A percentile compares a stretch with the other conserved stretches of the same genome.
Conservation (phyloP, 2,329 filamentous ascomycete genomes). For the Fusarium sp. region DNA sequence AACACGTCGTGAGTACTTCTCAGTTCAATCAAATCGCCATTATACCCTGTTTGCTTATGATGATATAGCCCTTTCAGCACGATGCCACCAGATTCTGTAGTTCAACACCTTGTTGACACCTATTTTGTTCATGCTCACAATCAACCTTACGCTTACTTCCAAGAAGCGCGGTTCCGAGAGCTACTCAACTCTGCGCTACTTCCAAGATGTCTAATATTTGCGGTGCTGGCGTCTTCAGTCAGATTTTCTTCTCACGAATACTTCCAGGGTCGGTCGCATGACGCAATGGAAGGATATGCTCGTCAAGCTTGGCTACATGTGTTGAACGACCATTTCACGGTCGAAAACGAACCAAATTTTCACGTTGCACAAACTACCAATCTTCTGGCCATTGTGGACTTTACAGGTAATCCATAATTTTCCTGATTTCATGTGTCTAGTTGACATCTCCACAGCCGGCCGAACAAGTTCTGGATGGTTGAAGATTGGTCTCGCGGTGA, state of each 20-base stretch:
- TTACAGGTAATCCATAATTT: background rate
- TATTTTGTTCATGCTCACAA: background rate
- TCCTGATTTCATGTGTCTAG: no score
- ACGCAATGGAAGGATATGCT: background rate
- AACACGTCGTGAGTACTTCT: background rate
- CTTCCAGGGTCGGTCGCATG: background rate
- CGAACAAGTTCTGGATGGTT: slow-evolving; percentile 1
- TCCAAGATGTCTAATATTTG: background rate
- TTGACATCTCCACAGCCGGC: background rate
- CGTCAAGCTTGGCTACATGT: background rate
- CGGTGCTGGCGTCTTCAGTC: background rate
- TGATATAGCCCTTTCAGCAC: background rate
- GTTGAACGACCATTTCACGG: background rate
- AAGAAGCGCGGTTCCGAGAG: background rate
- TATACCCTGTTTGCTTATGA: background rate
- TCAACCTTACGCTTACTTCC: background rate
- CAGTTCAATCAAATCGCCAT: background rate
- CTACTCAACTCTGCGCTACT: background rate
- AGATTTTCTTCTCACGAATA: background rate
- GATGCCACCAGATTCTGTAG: background rate
- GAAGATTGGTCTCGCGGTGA: background rate
- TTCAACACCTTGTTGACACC: background rate
- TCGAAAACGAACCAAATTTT: background rate
- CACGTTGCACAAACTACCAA: background rate
- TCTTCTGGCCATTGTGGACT: background rate